Base-by-base conservation (phyloP, 1,139 yeast genomes). In the Saccharomyces hybrid region DNA sequence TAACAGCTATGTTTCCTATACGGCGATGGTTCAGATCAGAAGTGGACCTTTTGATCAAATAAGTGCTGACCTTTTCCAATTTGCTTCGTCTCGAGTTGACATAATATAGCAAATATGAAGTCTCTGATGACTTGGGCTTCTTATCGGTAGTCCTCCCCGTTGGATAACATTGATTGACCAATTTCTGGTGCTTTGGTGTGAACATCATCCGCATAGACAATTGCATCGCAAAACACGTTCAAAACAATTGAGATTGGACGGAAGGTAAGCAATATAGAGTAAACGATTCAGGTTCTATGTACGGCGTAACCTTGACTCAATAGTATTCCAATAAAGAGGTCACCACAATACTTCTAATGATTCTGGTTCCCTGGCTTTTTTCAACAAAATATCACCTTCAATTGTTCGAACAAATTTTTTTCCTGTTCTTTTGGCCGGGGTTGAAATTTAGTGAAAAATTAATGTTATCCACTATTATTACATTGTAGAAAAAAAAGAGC, bases 51-150 rank as follows among this genome's bases (percentile, higher is more conserved):
- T 78, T 81, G 51, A 79, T 79, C 55, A 93, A 71, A 66, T 85
- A 89, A 8, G 74, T 73, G 25, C 91, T 86, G 16, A 93, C 97
- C 65, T 91, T 91, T 62, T 88, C 93, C 60, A 93, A 76, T 68
- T 93, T 93, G 47, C 89, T 84, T 57, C 97, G 77, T 62, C 98
- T 78, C 5, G 97, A 86, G 46, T 95, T 84, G n/a, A 96, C 97
- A 70, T 91, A 91, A 74, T 88, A 93, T 46, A 91, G 73, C 62
- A 93, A 77, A 69, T 90, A 90, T 57, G 96, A 86, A 52, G 95
- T 77, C 70, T 93, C 98, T 14, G 96, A 88, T 1, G 95, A 83
- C 70, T 91, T 91, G 9, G 99, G 96, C 63, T 86, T 85, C 73
- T 90, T 90, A 63, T 90, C 97, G 5, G 80, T 78, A 6, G 84